phyloP scores from a whole-genome alignment of 148 eudicot genomes.

The Rhododendron henanense region DNA sequence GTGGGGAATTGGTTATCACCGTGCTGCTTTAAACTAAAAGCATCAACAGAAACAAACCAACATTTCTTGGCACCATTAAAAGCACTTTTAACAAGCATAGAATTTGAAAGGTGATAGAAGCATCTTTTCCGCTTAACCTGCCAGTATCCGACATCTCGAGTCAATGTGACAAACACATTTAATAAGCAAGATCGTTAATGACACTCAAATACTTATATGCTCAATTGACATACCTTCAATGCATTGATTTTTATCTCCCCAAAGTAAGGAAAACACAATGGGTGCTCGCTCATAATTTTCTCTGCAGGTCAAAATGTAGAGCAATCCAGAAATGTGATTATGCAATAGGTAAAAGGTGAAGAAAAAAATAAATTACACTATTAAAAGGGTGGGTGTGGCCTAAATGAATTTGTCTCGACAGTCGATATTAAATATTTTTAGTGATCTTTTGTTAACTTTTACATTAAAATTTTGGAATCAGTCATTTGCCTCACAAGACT shows the following conservation, averaged over 20 bases:
- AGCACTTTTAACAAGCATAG: conserved; percentile 45
- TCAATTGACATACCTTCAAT: conserved; percentile 45
- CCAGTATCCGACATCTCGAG: conserved; percentile 8
- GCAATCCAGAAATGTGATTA: background rate
- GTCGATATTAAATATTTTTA: background rate
- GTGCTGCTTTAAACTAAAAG: conserved; percentile 21
- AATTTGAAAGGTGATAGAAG: conserved; percentile 52
- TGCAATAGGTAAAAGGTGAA: background rate
- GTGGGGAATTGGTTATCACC: conserved; percentile 6
- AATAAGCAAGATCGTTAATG: background rate
- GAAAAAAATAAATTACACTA: background rate
- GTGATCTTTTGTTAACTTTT: background rate
- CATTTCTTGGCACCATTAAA: conserved; percentile 35
- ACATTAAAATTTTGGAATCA: background rate
- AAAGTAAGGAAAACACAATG: conserved; percentile 21
- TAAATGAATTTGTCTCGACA: background rate
- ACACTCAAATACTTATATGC: background rate
- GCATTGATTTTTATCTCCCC: conserved; percentile 49
- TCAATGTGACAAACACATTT: background rate
- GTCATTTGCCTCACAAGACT: background rate
- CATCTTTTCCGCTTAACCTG: conserved; percentile 48
- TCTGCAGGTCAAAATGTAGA: background rate
- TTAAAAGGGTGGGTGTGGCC: background rate
- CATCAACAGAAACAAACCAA: conserved; percentile 68
- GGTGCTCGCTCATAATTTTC: conserved; percentile 6